Conservation (phyloP, 495 filamentous ascomycete genomes). For the Penicillium parvum region DNA sequence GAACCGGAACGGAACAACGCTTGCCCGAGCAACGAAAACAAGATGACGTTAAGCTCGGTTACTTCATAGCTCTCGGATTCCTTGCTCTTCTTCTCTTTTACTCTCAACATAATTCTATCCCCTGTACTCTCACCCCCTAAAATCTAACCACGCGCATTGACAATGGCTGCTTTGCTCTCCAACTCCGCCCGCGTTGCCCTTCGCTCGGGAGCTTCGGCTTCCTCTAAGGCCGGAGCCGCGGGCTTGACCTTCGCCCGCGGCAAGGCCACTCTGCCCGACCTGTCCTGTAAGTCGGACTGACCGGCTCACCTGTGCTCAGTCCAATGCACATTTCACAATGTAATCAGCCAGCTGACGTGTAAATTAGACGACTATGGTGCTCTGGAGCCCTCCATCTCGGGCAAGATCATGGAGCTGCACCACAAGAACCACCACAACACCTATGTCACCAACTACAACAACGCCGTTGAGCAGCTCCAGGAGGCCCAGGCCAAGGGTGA, state of each 20-base stretch:
- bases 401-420: constrained; percentile 95
- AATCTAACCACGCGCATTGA: constrained; percentile 12
- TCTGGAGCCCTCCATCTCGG: constrained; percentile 90
- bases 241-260: constrained; percentile 71
- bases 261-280: constrained; percentile 91
- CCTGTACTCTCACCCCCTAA: background rate
- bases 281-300: constrained; percentile 64
- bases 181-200: constrained; percentile 51
- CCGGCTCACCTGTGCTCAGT: background rate
- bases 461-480: constrained; percentile 52
- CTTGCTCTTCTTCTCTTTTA: constrained; percentile 9
- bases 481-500: constrained; percentile 49
- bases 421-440: constrained; percentile 68
- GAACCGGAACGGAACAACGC: constrained; percentile 14
- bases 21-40: constrained; percentile 21
- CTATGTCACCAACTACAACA: constrained; percentile 66
- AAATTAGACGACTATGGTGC: constrained; percentile 72
- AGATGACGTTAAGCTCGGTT: constrained; percentile 31
- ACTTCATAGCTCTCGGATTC: constrained; percentile 24
- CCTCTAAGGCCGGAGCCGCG: constrained; percentile 52
- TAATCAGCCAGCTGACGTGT: background rate
- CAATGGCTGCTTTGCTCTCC: constrained; percentile 56
- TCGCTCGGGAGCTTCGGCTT: constrained; percentile 48
- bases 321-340: background rate
- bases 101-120: background rate